Evolutionary conservation across 1,139 yeast genomes (phyloP).

Genomic region (Yamadazyma taylorii): DNA sequence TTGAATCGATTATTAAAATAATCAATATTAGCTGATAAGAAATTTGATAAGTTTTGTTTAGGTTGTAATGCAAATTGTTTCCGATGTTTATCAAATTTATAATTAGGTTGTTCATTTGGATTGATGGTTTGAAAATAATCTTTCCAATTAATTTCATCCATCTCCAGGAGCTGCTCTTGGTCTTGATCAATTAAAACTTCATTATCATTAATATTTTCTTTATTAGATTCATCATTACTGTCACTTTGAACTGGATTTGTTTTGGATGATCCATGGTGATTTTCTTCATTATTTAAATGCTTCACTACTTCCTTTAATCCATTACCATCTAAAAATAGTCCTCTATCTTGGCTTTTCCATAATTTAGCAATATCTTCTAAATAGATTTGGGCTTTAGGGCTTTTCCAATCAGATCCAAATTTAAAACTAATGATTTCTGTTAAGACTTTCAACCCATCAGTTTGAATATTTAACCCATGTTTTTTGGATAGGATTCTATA

Average conservation of each 20-base stretch:
- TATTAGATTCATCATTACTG: conserved; percentile 8
- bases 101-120: conserved; percentile 66
- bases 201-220: conserved; percentile 10
- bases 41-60: conserved; percentile 17
- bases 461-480: conserved; percentile 85
- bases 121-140: conserved; percentile 70
- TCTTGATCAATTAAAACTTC: conserved; percentile 10
- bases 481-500: conserved; percentile 87
- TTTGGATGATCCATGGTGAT: too few relatives aligned
- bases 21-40: conserved; percentile 24
- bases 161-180: too few relatives aligned
- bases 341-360: conserved; percentile 91
- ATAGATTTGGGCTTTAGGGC: conserved; percentile 62
- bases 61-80: conserved; percentile 56
- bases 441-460: conserved; percentile 73
- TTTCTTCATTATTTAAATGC: conserved; percentile 34
- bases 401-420: conserved; percentile 88
- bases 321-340: conserved; percentile 76
- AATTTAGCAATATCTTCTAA: conserved; percentile 75
- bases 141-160: conserved; percentile 55
- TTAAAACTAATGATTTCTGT: conserved; percentile 72
- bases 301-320: conserved; percentile 64
- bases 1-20: conserved; percentile 50
- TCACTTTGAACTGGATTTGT: background rate
- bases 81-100: conserved; percentile 61